Percentiles rank a stretch among this genome's conserved stretches.
These are phyloP conservation scores for Scalesia atractyloides DNA, from an alignment of 129 eudicot genomes.

Conservation along the genomic window DNA sequence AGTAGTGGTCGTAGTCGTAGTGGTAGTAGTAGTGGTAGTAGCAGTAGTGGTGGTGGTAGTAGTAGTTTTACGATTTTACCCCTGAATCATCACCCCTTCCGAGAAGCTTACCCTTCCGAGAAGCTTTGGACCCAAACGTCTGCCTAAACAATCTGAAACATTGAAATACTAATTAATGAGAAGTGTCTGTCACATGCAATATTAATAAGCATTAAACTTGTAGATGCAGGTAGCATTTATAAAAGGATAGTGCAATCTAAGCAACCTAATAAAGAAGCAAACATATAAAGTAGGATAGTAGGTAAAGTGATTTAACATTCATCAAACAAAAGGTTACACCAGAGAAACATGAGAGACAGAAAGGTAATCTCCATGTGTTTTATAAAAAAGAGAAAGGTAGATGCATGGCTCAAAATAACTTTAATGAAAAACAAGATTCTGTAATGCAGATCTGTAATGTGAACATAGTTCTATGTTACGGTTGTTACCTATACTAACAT, in stretches of 20 bases:
- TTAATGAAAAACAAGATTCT: not conserved
- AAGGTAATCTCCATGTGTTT: not conserved
- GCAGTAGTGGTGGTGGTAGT: not conserved
- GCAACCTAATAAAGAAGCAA: not conserved
- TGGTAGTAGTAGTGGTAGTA: not conserved
- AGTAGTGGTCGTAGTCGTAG: not conserved
- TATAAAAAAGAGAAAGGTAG: not conserved
- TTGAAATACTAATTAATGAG: conserved; percentile 16
- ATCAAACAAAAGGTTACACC: conserved; percentile 15
- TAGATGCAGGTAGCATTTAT: not conserved
- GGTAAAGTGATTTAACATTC: not conserved
- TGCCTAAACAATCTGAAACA: conserved; percentile 90
- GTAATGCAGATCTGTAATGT: conserved; percentile 10
- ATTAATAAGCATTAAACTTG: conserved; percentile 23
- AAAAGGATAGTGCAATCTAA: conserved; percentile 6
- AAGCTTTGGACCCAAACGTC: conserved; percentile 97
- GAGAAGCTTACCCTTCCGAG: conserved; percentile 88
- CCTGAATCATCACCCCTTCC: conserved; percentile 90
- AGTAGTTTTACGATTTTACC: conserved; percentile 64
- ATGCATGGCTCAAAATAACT: conserved; percentile 5
- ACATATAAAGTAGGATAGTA: conserved; percentile 19
- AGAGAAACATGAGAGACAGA: not conserved
- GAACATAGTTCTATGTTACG: not conserved
- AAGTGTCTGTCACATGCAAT: conserved; percentile 15
- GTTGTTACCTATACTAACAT: not conserved